Evolutionary conservation across 139 green algal species (phyloP).

Genomic region (Trebouxia sp.): DNA sequence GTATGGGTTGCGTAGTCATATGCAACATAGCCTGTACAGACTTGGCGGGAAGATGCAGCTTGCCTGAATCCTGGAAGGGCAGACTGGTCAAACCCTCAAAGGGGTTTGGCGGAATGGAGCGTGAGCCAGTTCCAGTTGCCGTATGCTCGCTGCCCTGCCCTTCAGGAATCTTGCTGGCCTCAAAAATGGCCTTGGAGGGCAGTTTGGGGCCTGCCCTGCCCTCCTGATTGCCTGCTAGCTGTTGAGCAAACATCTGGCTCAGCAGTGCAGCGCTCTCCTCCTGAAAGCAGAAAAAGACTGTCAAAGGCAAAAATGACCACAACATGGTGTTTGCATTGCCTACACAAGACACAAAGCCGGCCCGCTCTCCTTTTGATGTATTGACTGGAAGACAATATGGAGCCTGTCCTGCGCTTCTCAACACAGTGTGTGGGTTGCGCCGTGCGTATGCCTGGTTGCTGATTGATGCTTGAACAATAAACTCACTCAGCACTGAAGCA

Average conservation of each 20-base stretch:
- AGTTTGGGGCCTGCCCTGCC: neutral
- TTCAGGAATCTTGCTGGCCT: neutral
- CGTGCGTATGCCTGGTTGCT: too few species aligned
- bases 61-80: neutral
- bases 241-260: slow-evolving; percentile 23
- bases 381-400: too few species aligned
- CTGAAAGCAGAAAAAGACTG: neutral
- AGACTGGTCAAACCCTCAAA: neutral
- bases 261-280: slow-evolving; percentile 12
- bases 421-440: too few species aligned
- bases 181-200: neutral
- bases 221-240: neutral
- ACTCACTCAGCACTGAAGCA: too few species aligned
- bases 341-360: neutral
- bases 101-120: slow-evolving; percentile 1
- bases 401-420: too few species aligned
- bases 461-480: too few species aligned
- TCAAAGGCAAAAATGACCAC: neutral
- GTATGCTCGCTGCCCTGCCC: neutral
- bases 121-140: neutral
- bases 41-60: neutral
- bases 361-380: too few species aligned
- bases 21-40: neutral
- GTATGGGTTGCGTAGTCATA: neutral
- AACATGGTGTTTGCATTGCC: neutral